Base-by-base conservation (phyloP, 495 filamentous ascomycete genomes). In the Podospora appendiculata region DNA sequence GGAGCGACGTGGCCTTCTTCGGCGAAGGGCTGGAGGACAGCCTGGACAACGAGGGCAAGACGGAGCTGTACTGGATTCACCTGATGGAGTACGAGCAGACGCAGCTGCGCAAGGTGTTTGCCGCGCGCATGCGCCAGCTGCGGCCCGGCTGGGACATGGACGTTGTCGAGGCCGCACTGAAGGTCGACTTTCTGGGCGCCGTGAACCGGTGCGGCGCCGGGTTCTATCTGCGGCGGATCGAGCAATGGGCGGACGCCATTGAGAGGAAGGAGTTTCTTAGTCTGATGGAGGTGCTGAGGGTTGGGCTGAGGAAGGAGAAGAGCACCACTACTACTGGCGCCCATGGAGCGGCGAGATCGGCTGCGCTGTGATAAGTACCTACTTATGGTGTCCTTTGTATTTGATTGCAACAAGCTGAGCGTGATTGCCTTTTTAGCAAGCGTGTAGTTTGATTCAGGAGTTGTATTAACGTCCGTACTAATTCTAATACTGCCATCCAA, bases 81-180 rank as follows among this genome's bases (percentile, higher is more conserved):
- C 40, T 60, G 8, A 69, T 70, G 66, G 67, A 70, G 34, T 70
- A 67, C 43, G 68, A 69, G 41, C 59, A 65, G 45, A 69, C 68
- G 7, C 57, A 61, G 48, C 41, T 69, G 39, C 40, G 68, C 19
- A 62, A 67, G 54, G 58, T 66, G 13, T 70, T 65, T 41, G 32
- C 36, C 10, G 53, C 56, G 9, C 51, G 58, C 13, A 63, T 69
- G 64, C 45, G 49, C 9, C 54, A 58, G 41, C 45, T 58, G 32
- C 45, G 54, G 45, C 58, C 58, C 2, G 47, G 48, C 4, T 62
- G 62, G 62, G 59, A 58, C 14, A 36, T 17, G 1, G 58, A 56
- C 44, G 47, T 56, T 11, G 25, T 13, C 12, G 57, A 60, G 48
- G 49, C 36, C 10, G 52, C 43, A 1, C 41, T 65, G 12, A 60